These are phyloP conservation scores for Aspergillus cejpii DNA, from an alignment of 2,329 filamentous ascomycete species.

Conservation along the genomic window DNA sequence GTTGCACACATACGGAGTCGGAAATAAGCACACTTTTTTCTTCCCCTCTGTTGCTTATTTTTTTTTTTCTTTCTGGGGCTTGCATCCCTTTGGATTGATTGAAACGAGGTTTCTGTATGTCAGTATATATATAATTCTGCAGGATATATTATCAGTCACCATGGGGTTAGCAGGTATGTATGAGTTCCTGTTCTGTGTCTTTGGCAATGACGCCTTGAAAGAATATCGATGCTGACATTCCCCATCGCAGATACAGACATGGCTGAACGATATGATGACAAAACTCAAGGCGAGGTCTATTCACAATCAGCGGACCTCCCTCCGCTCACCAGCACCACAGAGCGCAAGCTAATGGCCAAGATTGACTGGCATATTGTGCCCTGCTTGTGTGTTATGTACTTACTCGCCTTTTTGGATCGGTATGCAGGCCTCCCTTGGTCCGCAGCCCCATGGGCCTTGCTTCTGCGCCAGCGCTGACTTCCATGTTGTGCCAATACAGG, in stretches of 20 bases:
- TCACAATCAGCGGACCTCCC: constrained; percentile 22
- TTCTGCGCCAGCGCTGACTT: too few relatives aligned
- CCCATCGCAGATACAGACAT: constrained; percentile 5
- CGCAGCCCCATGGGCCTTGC: background rate
- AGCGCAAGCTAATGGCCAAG: constrained; percentile 59
- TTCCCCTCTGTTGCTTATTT: background rate
- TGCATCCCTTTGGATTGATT: background rate
- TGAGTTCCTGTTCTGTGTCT: too few relatives aligned
- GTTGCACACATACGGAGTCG: background rate
- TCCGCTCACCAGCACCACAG: constrained; percentile 38
- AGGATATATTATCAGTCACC: background rate
- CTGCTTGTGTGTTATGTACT: constrained; percentile 64
- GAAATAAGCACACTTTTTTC: background rate
- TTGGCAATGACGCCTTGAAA: too few relatives aligned
- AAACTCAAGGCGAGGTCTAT: constrained; percentile 18
- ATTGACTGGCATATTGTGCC: constrained; percentile 68
- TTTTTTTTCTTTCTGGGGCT: background rate
- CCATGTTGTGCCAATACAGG: constrained; percentile 28
- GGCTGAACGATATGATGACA: constrained; percentile 8
- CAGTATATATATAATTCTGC: too few relatives aligned
- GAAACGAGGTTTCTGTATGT: too few relatives aligned
- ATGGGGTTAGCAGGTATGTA: background rate
- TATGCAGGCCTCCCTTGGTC: constrained; percentile 16
- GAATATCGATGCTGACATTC: background rate
- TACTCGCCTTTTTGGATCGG: constrained; percentile 60